Evolutionary conservation across 371 early-diverging fungal genomes (phyloP), one percentile per base, ranked within the genome.

Genomic region (Coemansia sp.): DNA sequence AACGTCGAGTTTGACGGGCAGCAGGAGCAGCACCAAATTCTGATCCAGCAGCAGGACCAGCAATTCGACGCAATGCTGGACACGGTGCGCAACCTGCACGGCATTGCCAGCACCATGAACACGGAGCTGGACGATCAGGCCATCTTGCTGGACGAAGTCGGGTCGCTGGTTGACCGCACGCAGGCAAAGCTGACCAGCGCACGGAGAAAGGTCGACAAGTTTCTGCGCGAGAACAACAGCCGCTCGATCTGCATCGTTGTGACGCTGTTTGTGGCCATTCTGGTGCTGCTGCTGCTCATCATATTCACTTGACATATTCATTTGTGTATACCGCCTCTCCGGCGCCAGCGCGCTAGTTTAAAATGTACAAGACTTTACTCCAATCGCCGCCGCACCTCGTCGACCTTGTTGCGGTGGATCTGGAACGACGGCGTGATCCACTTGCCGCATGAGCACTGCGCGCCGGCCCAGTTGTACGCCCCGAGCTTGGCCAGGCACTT

Each of bases 371-470:
- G 16, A 16, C 44, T 16, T 44, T 16, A 9, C 5, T 37, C 37
- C 37, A 7, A 59, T 16, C 49, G 47, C 51, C 55, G 66, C 49
- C 52, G 72, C 14, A 81, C 55, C 62, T 84, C 84, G 63, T 91
- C 92, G 11, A 91, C 87, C 68, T 88, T 86, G 64, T 86, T 86
- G 58, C 86, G 82, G 77, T 92, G 91, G 54, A 93, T 69, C 83
- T 84, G 87, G 64, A 93, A 90, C 5, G 91, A 87, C 40, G 94
- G 94, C 14, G 91, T 89, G 59, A 93, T 84, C 94, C 94, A 93
- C 50, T 84, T 80, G 42, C 92, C 92, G 76, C 94, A 94, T 47
- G 90, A 88, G 67, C 94, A 94, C 70, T 90, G 89, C 29, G 77
- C 76, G 29, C 85, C 94, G 14, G 91, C 81, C 94, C 94, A 94